Conservation (phyloP, 2,329 filamentous ascomycete genomes). For the Sordariomycetes sp. region DNA sequence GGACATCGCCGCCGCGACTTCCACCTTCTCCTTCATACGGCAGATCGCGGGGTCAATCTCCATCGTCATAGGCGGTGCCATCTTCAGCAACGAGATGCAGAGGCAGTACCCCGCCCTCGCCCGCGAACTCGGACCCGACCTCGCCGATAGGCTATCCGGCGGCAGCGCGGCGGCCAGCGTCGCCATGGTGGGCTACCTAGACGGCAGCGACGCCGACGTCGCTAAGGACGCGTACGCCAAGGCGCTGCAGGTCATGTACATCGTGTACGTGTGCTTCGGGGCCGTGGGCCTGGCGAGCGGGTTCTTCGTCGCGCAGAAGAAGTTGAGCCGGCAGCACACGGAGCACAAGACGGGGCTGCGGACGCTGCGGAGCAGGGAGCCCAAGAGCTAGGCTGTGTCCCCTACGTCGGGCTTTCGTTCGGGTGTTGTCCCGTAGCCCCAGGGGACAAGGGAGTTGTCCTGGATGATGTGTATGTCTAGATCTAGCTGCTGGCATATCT, state of each 20-base stretch:
- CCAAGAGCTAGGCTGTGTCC: neutral
- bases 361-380: slow-evolving; percentile 15
- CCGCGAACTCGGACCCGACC: slow-evolving; percentile 31
- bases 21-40: slow-evolving; percentile 54
- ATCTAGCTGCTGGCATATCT: neutral
- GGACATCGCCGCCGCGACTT: slow-evolving; percentile 56
- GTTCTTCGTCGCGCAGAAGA: slow-evolving; percentile 31
- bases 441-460: neutral
- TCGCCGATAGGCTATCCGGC: slow-evolving; percentile 41
- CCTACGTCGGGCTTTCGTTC: neutral
- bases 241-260: slow-evolving; percentile 41
- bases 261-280: slow-evolving; percentile 37
- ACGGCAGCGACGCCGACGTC: slow-evolving; percentile 24
- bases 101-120: slow-evolving; percentile 34
- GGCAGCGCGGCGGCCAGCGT: slow-evolving; percentile 47
- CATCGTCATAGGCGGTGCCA: slow-evolving; percentile 62
- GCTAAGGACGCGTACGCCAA: slow-evolving; percentile 33
- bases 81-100: slow-evolving; percentile 66
- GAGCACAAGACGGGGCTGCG: slow-evolving; percentile 46
- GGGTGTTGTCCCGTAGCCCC: no score
- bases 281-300: slow-evolving; percentile 31
- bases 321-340: slow-evolving; percentile 39
- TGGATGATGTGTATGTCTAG: neutral
- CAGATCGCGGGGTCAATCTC: slow-evolving; percentile 56
- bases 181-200: slow-evolving; percentile 37